Percentiles rank a stretch among this genome's conserved stretches.
phyloP scores from a whole-genome alignment of 495 filamentous ascomycete genomes.

The Podospora bellae-mahoneyi region DNA sequence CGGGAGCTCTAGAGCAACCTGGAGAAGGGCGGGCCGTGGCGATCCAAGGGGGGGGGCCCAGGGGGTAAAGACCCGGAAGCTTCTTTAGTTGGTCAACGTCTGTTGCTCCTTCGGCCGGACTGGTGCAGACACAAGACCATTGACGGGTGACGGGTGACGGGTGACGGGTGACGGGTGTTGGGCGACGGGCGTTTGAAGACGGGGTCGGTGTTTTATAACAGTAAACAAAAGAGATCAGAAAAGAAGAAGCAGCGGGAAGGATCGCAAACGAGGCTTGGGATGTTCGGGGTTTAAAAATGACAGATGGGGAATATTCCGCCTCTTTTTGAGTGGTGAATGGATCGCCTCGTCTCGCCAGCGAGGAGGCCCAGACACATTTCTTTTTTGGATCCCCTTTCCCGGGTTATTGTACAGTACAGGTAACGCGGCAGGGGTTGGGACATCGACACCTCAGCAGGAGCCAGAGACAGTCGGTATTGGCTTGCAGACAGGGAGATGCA shows the following conservation, averaged over 20 bases:
- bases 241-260: background rate
- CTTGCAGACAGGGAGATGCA: background rate
- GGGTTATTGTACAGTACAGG: background rate
- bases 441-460: background rate
- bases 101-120: background rate
- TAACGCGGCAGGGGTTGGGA: slow-evolving; percentile 1
- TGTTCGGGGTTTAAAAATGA: slow-evolving; percentile 9
- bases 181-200: slow-evolving; percentile 8
- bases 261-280: background rate
- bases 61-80: background rate
- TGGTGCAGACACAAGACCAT: background rate
- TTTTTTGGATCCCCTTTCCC: slow-evolving; percentile 10
- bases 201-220: background rate
- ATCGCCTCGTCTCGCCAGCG: slow-evolving; percentile 5
- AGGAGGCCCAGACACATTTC: slow-evolving; percentile 10
- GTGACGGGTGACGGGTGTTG: too few relatives aligned
- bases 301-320: background rate
- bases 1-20: background rate
- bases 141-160: background rate
- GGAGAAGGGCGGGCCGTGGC: background rate
- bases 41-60: background rate
- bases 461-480: background rate
- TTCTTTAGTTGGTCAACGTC: background rate
- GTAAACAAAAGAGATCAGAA: background rate
- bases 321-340: background rate